Conservation (phyloP, 1,139 yeast genomes). For the Pichia sp. region DNA sequence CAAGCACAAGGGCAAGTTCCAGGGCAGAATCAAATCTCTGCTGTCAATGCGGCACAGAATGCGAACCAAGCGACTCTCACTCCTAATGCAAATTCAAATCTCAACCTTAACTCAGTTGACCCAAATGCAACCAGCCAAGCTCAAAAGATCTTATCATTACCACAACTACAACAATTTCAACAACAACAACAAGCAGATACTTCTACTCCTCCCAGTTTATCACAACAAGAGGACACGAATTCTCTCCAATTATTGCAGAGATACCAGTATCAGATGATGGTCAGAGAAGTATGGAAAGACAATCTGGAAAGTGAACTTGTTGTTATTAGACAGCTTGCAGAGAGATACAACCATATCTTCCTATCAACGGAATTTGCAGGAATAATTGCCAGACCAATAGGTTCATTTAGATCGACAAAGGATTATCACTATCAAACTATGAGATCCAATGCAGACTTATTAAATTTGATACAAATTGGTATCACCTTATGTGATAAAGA, state of each 20-base stretch:
- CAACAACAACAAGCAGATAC: conserved; percentile 21
- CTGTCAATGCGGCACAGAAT: not conserved
- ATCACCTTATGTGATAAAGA: conserved; percentile 75
- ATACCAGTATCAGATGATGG: conserved; percentile 34
- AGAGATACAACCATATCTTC: conserved; percentile 66
- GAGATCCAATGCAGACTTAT: conserved; percentile 82
- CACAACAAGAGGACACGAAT: conserved; percentile 13
- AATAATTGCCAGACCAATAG: conserved; percentile 92
- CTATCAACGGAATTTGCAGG: conserved; percentile 95
- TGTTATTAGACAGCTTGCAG: conserved; percentile 63
- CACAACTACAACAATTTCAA: conserved; percentile 19
- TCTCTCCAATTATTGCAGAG: conserved; percentile 7
- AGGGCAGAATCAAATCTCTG: not conserved
- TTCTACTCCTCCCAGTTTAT: conserved; percentile 31
- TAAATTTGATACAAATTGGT: conserved; percentile 83
- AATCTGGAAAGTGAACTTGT: conserved; percentile 82
- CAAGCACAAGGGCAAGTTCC: not conserved
- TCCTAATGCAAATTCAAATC: not conserved
- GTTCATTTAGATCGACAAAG: conserved; percentile 83
- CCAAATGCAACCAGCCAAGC: conserved; percentile 12
- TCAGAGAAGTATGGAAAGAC: conserved; percentile 78
- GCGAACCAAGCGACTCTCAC: not conserved
- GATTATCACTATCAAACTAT: conserved; percentile 96
- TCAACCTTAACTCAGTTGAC: not conserved
- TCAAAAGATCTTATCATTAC: conserved; percentile 17